These are phyloP conservation scores for Aureobasidium sp. DNA, from an alignment of 2,329 filamentous ascomycete genomes.

Conservation along the genomic window DNA sequence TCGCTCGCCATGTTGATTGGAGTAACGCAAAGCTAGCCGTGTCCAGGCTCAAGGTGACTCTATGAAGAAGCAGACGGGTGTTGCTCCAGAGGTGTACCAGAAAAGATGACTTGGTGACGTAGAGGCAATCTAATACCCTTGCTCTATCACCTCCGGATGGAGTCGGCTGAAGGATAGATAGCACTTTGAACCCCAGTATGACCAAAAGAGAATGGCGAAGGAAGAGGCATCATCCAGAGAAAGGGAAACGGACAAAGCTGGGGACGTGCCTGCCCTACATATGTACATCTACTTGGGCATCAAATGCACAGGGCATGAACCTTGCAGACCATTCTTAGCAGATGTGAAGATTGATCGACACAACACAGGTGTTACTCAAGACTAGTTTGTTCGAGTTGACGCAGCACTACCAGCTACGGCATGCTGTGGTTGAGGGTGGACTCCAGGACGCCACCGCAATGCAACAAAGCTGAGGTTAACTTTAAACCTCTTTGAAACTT, in stretches of 20 bases:
- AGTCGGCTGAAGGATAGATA: too few species aligned
- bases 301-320: not conserved
- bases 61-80: too few species aligned
- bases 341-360: not conserved
- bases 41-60: too few species aligned
- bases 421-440: not conserved
- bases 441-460: not conserved
- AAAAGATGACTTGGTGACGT: not conserved
- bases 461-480: not conserved
- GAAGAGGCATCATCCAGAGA: not conserved
- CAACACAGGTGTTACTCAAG: not conserved
- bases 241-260: not conserved
- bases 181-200: too few species aligned
- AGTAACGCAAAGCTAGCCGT: not conserved
- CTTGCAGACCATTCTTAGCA: not conserved
- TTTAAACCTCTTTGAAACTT: not conserved
- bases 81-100: too few species aligned
- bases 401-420: not conserved
- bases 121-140: not conserved
- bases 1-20: not conserved
- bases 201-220: not conserved
- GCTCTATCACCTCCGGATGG: not conserved
- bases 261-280: slow-evolving; percentile 1
- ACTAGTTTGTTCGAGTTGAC: not conserved
- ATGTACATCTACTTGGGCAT: not conserved